Base-by-base conservation (phyloP, 83 land plant species). In the Diphasiastrum complanatum region DNA sequence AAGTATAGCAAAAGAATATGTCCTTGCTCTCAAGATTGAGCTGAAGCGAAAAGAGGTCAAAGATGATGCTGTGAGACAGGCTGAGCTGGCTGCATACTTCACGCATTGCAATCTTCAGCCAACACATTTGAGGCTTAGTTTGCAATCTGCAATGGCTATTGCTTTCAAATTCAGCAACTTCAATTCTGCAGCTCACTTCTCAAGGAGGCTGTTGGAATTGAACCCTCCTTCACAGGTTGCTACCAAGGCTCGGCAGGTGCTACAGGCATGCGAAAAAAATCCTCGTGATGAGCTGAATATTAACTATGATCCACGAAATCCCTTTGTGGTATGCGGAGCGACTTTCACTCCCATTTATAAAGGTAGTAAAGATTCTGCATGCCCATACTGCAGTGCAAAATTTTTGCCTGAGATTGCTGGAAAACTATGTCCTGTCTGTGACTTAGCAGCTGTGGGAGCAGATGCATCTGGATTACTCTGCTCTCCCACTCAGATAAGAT, bases 21-120 rank as follows among this genome's bases (percentile, higher is more conserved):
- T 73, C 22, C 64, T 84, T 38, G 86, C 83, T 50, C 55, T 84
- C 52, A 63, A 71, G 40, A 81, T 84, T 61, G 88, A 84, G 53
- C 70, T 84, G 19, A 82, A 79, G 70, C 78, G 88, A 63, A 78
- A 68, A 54, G 83, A 84, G 48, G 25, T 75, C 23, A 84, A 72
- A 36, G 80, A 72, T 36, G 74, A 84, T 20, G 55, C 79, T 19
- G 58, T 78, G 31, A 79, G 83, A 16, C 86, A 84, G 46, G 78
- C 84, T 34, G 88, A 84, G 70, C 83, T 84, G 4, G 83, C 88
- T 10, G 86, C 88, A 18, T 84, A 84, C 51, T 84, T 84, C 63
- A 84, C 88, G 16, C 88, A 84, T 55, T 84, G 86, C 70, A 78
- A 78, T 22, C 73, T 84, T 8, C 86, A 84, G 64, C 57, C 58